Evolutionary conservation across 2,329 filamentous ascomycete genomes (phyloP).

Genomic region (Xylariaceae sp.): DNA sequence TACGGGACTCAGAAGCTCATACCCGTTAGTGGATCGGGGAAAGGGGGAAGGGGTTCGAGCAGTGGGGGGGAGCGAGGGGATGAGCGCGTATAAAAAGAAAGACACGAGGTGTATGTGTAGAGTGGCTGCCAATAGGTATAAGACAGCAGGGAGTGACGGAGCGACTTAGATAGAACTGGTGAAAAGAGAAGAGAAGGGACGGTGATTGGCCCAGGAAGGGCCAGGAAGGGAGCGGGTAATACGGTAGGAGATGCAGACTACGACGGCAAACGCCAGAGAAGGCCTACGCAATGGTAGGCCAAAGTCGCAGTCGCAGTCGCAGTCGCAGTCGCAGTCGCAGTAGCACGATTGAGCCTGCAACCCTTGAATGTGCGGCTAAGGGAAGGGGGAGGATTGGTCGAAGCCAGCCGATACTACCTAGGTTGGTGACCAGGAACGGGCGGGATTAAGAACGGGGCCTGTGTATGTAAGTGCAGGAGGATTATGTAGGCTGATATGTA

Average conservation of each 20-base stretch:
- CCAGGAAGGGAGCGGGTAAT: slow-evolving; percentile 27
- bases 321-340: slow-evolving; percentile 20
- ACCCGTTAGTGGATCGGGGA: slow-evolving; percentile 41
- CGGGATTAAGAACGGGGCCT: slow-evolving; percentile 21
- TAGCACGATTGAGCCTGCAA: slow-evolving; percentile 31
- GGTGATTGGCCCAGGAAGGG: slow-evolving; percentile 27
- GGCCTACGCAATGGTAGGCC: slow-evolving; percentile 25
- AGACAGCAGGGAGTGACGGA: slow-evolving; percentile 24
- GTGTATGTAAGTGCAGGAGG: slow-evolving; percentile 21
- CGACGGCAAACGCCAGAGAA: slow-evolving; percentile 30
- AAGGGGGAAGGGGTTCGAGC: slow-evolving; percentile 40
- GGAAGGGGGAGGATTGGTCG: slow-evolving; percentile 26
- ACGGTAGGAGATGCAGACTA: slow-evolving; percentile 23
- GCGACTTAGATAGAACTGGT: slow-evolving; percentile 25
- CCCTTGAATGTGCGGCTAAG: slow-evolving; percentile 26
- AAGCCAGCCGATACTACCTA: slow-evolving; percentile 20
- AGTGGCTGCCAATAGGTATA: slow-evolving; percentile 21
- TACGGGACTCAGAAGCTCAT: slow-evolving; percentile 36
- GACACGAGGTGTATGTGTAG: slow-evolving; percentile 17
- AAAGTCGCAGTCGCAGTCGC: slow-evolving; percentile 35
- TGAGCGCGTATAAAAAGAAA: slow-evolving; percentile 29
- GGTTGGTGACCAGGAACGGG: slow-evolving; percentile 22
- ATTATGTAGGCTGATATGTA: slow-evolving; percentile 25
- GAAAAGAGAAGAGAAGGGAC: slow-evolving; percentile 10
- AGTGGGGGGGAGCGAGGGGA: slow-evolving; percentile 33